phyloP scores from a whole-genome alignment of 2,329 filamentous ascomycete genomes.

The Beauveria varroae region DNA sequence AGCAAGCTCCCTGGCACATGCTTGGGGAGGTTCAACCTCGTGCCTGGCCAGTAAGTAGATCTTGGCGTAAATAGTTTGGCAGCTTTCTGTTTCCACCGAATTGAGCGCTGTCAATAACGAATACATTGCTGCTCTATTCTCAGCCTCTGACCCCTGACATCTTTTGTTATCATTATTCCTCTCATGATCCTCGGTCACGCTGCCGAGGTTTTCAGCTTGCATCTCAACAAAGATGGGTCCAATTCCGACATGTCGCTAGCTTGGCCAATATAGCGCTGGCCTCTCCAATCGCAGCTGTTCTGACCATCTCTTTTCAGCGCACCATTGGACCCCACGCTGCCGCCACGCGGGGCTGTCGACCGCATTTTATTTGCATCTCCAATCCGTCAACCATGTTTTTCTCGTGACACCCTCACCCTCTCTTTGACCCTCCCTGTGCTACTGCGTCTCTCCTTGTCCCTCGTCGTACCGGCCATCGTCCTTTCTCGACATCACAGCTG shows the following conservation, averaged over 20 bases:
- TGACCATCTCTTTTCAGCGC: not conserved
- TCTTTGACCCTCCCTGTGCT: not conserved
- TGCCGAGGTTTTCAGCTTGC: too few relatives aligned
- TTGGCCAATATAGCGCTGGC: too few relatives aligned
- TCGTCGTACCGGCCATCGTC: not conserved
- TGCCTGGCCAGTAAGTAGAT: not conserved
- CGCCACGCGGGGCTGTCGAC: conserved; percentile 10
- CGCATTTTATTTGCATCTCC: not conserved
- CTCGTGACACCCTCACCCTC: conserved; percentile 7
- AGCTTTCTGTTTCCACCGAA: too few relatives aligned
- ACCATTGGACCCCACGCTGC: conserved; percentile 4
- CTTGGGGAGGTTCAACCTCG: not conserved
- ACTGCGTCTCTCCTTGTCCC: not conserved
- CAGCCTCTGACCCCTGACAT: too few relatives aligned
- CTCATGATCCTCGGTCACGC: too few relatives aligned
- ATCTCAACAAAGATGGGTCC: too few relatives aligned
- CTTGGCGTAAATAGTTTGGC: not conserved
- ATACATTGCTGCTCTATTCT: too few relatives aligned
- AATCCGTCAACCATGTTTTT: not conserved
- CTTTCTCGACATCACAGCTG: too few relatives aligned
- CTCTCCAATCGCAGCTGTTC: not conserved
- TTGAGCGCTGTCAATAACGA: too few relatives aligned
- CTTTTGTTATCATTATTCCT: too few relatives aligned
- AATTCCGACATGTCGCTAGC: too few relatives aligned
- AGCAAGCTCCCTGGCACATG: not conserved